These are phyloP conservation scores for Nitzschia sp. DNA, from an alignment of 108 stramenopile genomes.

Conservation along the genomic window DNA sequence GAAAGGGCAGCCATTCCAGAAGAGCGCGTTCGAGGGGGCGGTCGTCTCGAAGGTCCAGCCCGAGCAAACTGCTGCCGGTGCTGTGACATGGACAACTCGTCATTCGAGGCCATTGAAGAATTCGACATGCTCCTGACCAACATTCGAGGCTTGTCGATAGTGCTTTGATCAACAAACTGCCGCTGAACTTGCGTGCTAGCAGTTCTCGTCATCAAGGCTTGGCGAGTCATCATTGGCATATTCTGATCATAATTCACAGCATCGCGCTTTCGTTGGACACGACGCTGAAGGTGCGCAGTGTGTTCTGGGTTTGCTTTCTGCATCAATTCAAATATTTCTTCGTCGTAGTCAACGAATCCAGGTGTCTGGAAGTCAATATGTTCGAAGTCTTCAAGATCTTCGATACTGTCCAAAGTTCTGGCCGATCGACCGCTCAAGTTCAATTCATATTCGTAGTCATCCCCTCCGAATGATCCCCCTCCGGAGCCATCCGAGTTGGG, in stretches of 20 bases:
- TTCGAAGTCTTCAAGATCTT: slow-evolving; percentile 37
- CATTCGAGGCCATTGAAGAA: slow-evolving; percentile 17
- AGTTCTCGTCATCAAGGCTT: slow-evolving; percentile 39
- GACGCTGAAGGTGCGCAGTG: slow-evolving; percentile 33
- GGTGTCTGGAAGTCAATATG: slow-evolving; percentile 37
- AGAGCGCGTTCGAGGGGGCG: slow-evolving; percentile 33
- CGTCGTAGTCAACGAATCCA: slow-evolving; percentile 40
- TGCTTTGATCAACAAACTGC: slow-evolving; percentile 30
- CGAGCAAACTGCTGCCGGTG: slow-evolving; percentile 20
- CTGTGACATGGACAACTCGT: slow-evolving; percentile 16
- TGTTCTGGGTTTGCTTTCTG: slow-evolving; percentile 40
- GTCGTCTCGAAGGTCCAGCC: slow-evolving; percentile 24
- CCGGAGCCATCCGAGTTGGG: slow-evolving; percentile 5
- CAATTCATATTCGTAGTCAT: slow-evolving; percentile 26
- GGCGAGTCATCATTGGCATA: slow-evolving; percentile 51
- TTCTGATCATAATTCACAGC: slow-evolving; percentile 37
- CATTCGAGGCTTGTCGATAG: slow-evolving; percentile 23
- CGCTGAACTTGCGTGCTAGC: slow-evolving; percentile 32
- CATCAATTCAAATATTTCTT: slow-evolving; percentile 41
- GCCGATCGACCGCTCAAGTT: slow-evolving; percentile 12
- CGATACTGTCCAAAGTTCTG: slow-evolving; percentile 31
- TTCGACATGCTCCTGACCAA: slow-evolving; percentile 35
- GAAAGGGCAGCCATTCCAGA: slow-evolving; percentile 31
- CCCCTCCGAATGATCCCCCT: slow-evolving; percentile 11
- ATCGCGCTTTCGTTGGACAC: slow-evolving; percentile 33